A percentile compares a stretch with the other conserved stretches of the same genome.
Evolutionary conservation across 257 asterid genomes (phyloP).

Genomic region (Gentiana macrophylla): DNA sequence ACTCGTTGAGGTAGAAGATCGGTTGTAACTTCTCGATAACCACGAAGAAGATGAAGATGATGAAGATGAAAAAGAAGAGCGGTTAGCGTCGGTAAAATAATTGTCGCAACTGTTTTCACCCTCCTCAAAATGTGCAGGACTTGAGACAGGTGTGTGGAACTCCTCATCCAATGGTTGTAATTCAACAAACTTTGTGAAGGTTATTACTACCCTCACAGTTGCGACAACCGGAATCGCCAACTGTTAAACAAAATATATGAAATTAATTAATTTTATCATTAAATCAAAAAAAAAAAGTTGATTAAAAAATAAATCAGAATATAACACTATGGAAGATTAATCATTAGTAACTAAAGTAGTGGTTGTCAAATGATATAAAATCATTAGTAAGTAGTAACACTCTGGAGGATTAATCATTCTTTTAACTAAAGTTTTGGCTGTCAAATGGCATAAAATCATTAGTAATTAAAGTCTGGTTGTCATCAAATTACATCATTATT

Average conservation of each 20-base stretch:
- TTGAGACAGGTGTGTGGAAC: constrained; percentile 76
- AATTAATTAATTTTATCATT: constrained; percentile 1
- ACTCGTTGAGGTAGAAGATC: constrained; percentile 28
- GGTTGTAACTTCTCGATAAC: constrained; percentile 16
- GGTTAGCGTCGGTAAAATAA: constrained; percentile 22
- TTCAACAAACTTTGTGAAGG: constrained; percentile 82
- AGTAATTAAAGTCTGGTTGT: too few species aligned
- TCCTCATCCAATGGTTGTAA: constrained; percentile 48
- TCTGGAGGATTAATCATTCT: too few species aligned
- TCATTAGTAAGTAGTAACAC: too few species aligned
- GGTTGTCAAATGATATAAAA: too few species aligned
- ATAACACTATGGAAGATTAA: too few species aligned
- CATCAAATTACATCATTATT: too few species aligned
- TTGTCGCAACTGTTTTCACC: constrained; percentile 7
- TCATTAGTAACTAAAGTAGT: too few species aligned
- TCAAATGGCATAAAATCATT: too few species aligned
- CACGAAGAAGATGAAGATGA: constrained; percentile 12
- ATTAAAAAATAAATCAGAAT: too few species aligned
- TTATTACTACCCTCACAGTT: constrained; percentile 82
- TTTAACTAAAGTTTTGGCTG: too few species aligned
- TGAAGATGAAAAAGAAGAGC: constrained; percentile 28
- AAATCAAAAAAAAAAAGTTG: not conserved
- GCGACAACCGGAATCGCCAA: constrained; percentile 96
- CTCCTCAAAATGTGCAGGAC: constrained; percentile 43
- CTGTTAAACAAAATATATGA: constrained; percentile 26